phyloP scores from a whole-genome alignment of 345 rosid genomes.

The Erodium maritimum region DNA sequence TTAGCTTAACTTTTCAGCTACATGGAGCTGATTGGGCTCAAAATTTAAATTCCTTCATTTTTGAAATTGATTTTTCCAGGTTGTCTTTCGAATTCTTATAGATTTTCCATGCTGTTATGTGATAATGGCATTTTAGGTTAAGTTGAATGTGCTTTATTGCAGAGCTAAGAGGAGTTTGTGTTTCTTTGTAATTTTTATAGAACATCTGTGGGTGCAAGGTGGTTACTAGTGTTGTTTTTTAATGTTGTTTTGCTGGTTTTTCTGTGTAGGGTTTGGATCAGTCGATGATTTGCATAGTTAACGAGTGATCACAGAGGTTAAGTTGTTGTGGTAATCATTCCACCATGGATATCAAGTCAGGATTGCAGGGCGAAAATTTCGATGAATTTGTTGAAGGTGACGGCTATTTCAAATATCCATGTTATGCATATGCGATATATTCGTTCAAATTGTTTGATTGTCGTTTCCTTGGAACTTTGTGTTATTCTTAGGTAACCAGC shows the following conservation, averaged over 20 bases:
- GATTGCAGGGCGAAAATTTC: background rate
- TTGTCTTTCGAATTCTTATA: too few relatives aligned
- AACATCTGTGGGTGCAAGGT: too few relatives aligned
- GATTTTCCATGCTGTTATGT: too few relatives aligned
- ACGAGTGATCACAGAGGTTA: background rate
- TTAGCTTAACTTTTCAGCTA: too few relatives aligned
- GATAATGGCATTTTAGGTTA: background rate
- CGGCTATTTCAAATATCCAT: background rate
- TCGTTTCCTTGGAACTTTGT: background rate
- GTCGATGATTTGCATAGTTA: background rate
- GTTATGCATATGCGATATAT: background rate
- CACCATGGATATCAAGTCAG: background rate
- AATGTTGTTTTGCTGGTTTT: too few relatives aligned
- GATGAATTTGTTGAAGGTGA: background rate
- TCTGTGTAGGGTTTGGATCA: background rate
- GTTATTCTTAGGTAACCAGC: conserved; percentile 29
- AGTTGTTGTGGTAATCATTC: background rate
- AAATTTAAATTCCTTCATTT: too few relatives aligned
- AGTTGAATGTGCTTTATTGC: too few relatives aligned
- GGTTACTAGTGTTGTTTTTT: too few relatives aligned
- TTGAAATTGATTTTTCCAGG: background rate
- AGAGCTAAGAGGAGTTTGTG: too few relatives aligned
- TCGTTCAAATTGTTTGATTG: background rate
- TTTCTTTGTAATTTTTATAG: too few relatives aligned
- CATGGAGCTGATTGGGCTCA: too few relatives aligned